Conservation (phyloP, 371 early-diverging fungal genomes). For the Apophysomyces trapeziformis region DNA sequence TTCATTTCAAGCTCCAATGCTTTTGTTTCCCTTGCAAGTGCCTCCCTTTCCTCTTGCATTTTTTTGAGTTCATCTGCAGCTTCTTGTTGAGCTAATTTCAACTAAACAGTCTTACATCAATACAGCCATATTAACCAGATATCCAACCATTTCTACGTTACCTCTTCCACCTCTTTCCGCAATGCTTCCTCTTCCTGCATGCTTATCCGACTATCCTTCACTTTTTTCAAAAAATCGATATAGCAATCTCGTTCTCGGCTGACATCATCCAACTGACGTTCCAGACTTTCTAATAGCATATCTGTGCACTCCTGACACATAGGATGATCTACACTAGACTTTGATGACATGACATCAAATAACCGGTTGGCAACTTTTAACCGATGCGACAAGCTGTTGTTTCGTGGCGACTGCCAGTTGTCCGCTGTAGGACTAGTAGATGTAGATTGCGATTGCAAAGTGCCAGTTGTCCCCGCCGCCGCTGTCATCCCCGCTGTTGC, state of each 20-base stretch:
- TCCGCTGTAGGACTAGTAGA: constrained; percentile 24
- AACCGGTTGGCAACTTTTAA: constrained; percentile 69
- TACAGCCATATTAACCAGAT: too few species aligned
- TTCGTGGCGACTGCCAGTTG: constrained; percentile 30
- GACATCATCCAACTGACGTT: constrained; percentile 71
- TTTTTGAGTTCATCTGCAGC: constrained; percentile 57
- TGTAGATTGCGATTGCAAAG: background rate
- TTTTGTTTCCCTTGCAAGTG: constrained; percentile 60
- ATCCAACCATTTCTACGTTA: constrained; percentile 20
- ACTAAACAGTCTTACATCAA: constrained; percentile 15
- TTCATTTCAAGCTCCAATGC: constrained; percentile 64
- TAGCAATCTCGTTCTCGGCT: constrained; percentile 77
- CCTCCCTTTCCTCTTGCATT: constrained; percentile 64
- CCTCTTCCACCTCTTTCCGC: constrained; percentile 54
- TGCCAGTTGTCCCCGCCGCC: background rate
- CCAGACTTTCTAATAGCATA: constrained; percentile 69
- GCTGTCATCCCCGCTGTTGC: background rate
- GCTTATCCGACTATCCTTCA: constrained; percentile 57
- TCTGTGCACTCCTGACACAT: constrained; percentile 92
- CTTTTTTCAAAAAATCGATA: constrained; percentile 67
- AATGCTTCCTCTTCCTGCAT: constrained; percentile 53
- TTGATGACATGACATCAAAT: constrained; percentile 73
- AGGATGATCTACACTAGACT: constrained; percentile 81
- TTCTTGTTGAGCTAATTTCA: constrained; percentile 58
- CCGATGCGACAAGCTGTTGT: constrained; percentile 57